These are phyloP conservation scores for Urostyla sp. DNA, from an alignment of 73 alveolate genomes.

Conservation along the genomic window DNA sequence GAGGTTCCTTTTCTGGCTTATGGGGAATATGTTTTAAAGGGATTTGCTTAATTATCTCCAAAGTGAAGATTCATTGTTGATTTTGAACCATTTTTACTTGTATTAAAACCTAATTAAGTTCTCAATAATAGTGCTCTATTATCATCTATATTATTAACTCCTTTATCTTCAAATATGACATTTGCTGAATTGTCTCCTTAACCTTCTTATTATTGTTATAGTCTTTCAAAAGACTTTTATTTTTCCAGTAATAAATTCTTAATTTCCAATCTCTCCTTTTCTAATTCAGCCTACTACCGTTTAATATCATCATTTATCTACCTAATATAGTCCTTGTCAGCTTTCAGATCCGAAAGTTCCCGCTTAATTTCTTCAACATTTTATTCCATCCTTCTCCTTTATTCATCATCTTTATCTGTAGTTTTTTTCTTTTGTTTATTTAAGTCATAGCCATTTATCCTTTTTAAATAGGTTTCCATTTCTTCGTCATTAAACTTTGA, in stretches of 20 bases:
- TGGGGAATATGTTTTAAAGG: neutral
- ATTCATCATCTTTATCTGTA: too few species aligned
- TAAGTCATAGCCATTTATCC: too few species aligned
- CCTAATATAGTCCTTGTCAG: neutral
- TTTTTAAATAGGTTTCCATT: too few species aligned
- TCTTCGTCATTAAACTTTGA: too few species aligned
- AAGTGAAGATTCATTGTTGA: neutral
- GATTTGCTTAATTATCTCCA: neutral
- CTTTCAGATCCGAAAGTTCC: too few species aligned
- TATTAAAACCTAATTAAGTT: neutral
- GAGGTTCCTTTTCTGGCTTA: neutral
- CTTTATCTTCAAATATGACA: too few species aligned
- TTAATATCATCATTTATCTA: constrained; percentile 13
- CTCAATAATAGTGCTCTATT: neutral
- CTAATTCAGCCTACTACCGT: constrained; percentile 6
- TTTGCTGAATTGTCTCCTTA: too few species aligned
- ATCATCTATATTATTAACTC: neutral
- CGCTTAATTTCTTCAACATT: too few species aligned
- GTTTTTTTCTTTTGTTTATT: too few species aligned
- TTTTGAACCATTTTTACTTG: neutral
- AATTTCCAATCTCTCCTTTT: constrained; percentile 43
- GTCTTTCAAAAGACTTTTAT: constrained; percentile 4
- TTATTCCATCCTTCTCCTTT: too few species aligned
- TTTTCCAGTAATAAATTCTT: constrained; percentile 9
- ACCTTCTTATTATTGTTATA: neutral